Base-by-base conservation (phyloP, 768 basidiomycete species). In the Russula earlei region DNA sequence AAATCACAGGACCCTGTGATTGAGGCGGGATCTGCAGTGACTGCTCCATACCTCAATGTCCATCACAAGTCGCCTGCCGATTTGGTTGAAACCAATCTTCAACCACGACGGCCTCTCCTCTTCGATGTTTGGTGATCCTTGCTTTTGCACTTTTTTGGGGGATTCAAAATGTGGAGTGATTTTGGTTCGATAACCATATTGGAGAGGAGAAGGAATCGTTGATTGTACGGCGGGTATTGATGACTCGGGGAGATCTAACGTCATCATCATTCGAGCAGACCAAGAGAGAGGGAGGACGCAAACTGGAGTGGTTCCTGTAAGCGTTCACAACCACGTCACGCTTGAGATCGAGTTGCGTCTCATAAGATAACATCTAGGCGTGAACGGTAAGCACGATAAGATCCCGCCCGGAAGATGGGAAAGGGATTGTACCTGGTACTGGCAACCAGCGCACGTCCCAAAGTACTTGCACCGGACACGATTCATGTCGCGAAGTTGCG, bases 81-180 rank as follows among this genome's bases (percentile, higher is more conserved):
- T 82, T 38, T 80, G 68, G 64, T 95, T 94, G 71, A 97, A 97
- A 0, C 95, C 94, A 40, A 97, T 94, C 41, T 83, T 81, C 22
- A 92, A 69, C 81, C 90, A 90, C 42, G 79, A 74, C 12, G 85
- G 82, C 56, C 75, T 76, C n/a, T 27, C 56, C 14, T 57, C 50
- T 15, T 63, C 63, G 1, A 37, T 22, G 0, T n/a, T n/a, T n/a
- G 55, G 47, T 3, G 59, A 12, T 17, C 65, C 62, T 37, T 67
- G 64, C 46, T 67, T 71, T 50, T 62, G 65, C 14, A 60, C 46
- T 31, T 66, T 64, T 52, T 75, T 81, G 1, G 80, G 84, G 0
- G 83, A 78, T 22, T 93, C 89, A 59, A 98, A 98, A 67, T 99
- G 96, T 0, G 96, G 96, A 0, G 96, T 97, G 51, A 99, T 84